These are phyloP conservation scores for Colletotrichum agaves DNA, from an alignment of 2,329 filamentous ascomycete genomes.

Conservation along the genomic window DNA sequence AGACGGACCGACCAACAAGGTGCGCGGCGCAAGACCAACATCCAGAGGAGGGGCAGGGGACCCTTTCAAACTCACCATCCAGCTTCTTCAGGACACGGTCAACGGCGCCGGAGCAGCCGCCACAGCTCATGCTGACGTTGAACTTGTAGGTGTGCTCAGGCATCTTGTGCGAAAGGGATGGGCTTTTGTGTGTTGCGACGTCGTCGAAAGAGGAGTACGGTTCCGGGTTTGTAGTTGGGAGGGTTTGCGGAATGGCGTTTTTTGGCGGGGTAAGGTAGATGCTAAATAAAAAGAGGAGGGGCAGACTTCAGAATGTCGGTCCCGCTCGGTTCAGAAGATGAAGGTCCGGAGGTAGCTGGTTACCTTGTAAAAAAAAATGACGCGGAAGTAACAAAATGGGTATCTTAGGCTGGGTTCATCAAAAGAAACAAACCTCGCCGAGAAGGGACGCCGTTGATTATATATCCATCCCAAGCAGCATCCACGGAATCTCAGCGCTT, in stretches of 20 bases:
- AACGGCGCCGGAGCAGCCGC: constrained; percentile 94
- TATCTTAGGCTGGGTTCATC: neutral
- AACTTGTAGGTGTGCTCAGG: constrained; percentile 94
- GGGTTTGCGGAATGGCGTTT: constrained; percentile 27
- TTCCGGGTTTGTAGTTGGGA: constrained; percentile 18
- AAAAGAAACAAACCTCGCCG: too few relatives aligned
- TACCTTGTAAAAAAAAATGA: too few relatives aligned
- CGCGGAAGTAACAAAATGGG: neutral
- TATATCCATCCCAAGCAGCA: constrained; percentile 27
- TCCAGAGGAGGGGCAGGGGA: neutral
- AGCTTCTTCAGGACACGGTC: constrained; percentile 93
- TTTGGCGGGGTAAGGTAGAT: constrained; percentile 33
- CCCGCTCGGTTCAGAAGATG: too few relatives aligned
- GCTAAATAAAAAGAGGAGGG: constrained; percentile 28
- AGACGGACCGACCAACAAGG: neutral
- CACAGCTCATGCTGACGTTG: constrained; percentile 92
- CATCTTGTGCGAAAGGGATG: constrained; percentile 60
- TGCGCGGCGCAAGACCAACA: too few relatives aligned
- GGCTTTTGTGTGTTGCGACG: neutral
- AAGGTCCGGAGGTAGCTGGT: too few relatives aligned
- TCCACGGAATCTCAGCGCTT: constrained; percentile 2
- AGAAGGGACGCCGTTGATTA: constrained; percentile 16
- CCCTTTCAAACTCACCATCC: constrained; percentile 70
- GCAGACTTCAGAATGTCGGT: constrained; percentile 4
- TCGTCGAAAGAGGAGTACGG: neutral